Conservation (phyloP, 2,329 filamentous ascomycete species). For the Bipolaris cookei region DNA sequence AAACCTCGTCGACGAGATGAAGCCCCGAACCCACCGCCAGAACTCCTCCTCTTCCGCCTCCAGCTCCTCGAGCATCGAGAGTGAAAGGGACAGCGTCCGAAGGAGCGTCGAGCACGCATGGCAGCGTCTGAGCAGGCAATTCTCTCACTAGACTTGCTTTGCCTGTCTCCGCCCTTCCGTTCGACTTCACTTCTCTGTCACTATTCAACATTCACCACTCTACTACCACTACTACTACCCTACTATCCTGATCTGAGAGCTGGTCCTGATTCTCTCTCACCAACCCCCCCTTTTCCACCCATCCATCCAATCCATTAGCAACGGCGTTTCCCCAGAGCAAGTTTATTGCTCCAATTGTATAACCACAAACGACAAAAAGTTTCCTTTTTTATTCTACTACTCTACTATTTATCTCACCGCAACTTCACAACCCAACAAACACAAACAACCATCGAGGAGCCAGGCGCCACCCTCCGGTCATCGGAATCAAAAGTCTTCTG, state of each 20-base stretch:
- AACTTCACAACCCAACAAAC: conserved; percentile 2
- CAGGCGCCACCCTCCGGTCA: conserved; percentile 32
- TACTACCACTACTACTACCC: too few relatives aligned
- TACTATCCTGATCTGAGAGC: conserved; percentile 38
- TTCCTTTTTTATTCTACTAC: conserved; percentile 12
- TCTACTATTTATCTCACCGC: neutral
- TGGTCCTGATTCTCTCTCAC: conserved; percentile 51
- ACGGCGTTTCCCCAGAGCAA: conserved; percentile 16
- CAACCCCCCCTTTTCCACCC: conserved; percentile 20
- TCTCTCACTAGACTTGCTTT: conserved; percentile 33
- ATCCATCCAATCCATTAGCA: conserved; percentile 6
- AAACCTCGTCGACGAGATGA: conserved; percentile 56
- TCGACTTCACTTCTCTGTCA: conserved; percentile 8
- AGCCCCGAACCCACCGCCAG: conserved; percentile 35
- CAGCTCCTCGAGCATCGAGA: conserved; percentile 29
- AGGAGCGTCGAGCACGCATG: conserved; percentile 47
- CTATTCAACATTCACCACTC: conserved; percentile 2
- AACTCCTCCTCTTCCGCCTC: conserved; percentile 39
- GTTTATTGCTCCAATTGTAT: conserved; percentile 14
- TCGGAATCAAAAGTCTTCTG: conserved; percentile 5
- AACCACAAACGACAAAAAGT: conserved; percentile 25
- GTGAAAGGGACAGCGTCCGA: conserved; percentile 39
- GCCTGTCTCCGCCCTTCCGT: neutral
- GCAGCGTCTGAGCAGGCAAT: conserved; percentile 43
- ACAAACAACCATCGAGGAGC: conserved; percentile 48